Base-by-base conservation (phyloP, 2,329 filamentous ascomycete genomes). In the Colletotrichum liaoningense region DNA sequence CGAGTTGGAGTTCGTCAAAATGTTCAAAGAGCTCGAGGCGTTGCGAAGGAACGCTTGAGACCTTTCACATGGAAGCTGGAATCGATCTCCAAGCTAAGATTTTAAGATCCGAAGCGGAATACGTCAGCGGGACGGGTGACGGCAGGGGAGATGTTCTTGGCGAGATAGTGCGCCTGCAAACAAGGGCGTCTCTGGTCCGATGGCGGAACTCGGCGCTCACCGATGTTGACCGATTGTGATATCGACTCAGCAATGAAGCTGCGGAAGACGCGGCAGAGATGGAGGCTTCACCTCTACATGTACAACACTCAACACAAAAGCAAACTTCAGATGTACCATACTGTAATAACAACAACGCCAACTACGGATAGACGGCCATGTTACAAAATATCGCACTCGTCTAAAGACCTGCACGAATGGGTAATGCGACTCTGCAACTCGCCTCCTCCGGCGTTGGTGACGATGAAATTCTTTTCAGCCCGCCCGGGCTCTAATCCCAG, bases 1-100 rank as follows among this genome's bases (percentile, higher is more conserved):
- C 7, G 75, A 75, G 24, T 67, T 75, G 19, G 83, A 84, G 71
- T 83, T 83, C 69, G 81, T 82, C 12, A 68, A 54, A 19, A 74
- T 76, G 65, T 60, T 66, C 26, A 60, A 59, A 28, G 56, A 74
- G 19, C 72, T 83, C 16, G 75, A 75, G 33, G 67, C 35, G 11
- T 16, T 70, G 16, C 70, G 70, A 14, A 42, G 16, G 24, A 38
- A 30, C 9, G 28, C 60, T n/a, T 66, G 16, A 65, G 55, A 9
- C n/a, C 38, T 22, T 56, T 56, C 57, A 26, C 24, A n/a, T 46
- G 22, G 33, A 11, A 11, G 8, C 52, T 16, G 30, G 8, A 19
- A 26, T 26, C 22, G 30, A 56, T 26, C 14, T 26, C 42, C 42
- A 49, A 49, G 19, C 42, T 19, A 22, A 49, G 42, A 7, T 22